phyloP scores from a whole-genome alignment of 768 basidiomycete genomes.

The Leucocoprinus birnbaumii region DNA sequence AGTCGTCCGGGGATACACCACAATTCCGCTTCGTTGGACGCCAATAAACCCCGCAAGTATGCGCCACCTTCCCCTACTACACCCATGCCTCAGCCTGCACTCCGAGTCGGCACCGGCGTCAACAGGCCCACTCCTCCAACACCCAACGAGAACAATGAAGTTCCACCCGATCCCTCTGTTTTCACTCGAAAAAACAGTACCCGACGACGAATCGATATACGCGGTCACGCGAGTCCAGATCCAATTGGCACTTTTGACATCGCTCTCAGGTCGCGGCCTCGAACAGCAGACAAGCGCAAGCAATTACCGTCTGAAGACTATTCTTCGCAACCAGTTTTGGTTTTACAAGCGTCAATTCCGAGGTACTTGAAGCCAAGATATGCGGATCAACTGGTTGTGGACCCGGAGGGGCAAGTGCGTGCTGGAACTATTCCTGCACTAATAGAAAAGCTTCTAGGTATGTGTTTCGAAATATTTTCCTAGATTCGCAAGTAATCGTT shows the following conservation, averaged over 20 bases:
- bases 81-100: constrained; percentile 35
- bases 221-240: constrained; percentile 27
- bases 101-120: constrained; percentile 15
- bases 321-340: constrained; percentile 22
- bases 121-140: constrained; percentile 35
- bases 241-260: constrained; percentile 22
- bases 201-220: constrained; percentile 32
- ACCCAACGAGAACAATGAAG: constrained; percentile 15
- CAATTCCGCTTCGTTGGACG: constrained; percentile 8
- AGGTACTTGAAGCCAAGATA: constrained; percentile 62
- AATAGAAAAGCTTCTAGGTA: constrained; percentile 55
- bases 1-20: neutral
- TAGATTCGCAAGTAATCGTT: too few relatives aligned
- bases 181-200: constrained; percentile 26
- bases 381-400: constrained; percentile 60
- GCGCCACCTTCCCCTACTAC: constrained; percentile 36
- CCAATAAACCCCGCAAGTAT: constrained; percentile 16
- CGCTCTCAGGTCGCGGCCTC: constrained; percentile 15
- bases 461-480: too few relatives aligned
- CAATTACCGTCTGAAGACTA: constrained; percentile 24
- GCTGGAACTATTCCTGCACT: constrained; percentile 71
- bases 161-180: constrained; percentile 22
- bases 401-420: constrained; percentile 62
- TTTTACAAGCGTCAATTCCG: constrained; percentile 33
- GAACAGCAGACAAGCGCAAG: constrained; percentile 15